These are phyloP conservation scores for Acanthamoeba sp. DNA, from an alignment of 208 protist genomes.

Conservation along the genomic window DNA sequence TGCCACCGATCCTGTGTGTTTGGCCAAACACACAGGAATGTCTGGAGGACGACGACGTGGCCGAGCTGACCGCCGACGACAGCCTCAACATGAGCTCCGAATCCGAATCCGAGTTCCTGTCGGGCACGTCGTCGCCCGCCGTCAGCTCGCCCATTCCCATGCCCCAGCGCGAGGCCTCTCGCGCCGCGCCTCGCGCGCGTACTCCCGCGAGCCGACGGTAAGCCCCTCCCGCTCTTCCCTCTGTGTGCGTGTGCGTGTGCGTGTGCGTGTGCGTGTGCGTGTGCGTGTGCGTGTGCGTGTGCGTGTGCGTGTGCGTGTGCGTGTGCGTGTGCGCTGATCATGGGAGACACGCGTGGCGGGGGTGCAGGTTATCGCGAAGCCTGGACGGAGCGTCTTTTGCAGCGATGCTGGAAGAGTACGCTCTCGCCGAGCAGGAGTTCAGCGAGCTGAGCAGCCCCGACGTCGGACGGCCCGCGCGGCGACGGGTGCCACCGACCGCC, in stretches of 20 bases:
- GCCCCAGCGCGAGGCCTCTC: not conserved
- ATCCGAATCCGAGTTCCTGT: not conserved
- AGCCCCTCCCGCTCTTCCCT: not conserved
- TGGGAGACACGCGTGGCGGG: too few relatives aligned
- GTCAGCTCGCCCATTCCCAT: conserved; percentile 36
- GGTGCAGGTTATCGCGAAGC: conserved; percentile 12
- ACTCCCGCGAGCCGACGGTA: not conserved
- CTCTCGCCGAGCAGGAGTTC: conserved; percentile 1
- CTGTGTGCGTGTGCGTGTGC: not conserved
- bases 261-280: not conserved
- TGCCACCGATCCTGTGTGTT: too few relatives aligned
- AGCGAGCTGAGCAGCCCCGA: conserved; percentile 14
- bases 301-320: not conserved
- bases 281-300: not conserved
- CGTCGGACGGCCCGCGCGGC: not conserved
- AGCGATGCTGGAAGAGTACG: conserved; percentile 44
- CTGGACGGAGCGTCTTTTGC: conserved; percentile 12
- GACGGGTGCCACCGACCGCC: not conserved
- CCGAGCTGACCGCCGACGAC: not conserved
- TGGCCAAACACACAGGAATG: conserved; percentile 37
- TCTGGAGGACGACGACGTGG: conserved; percentile 6
- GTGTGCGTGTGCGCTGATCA: not conserved
- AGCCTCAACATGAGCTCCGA: conserved; percentile 15
- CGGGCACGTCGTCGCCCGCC: not conserved
- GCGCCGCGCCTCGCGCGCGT: not conserved